A percentile compares a stretch with the other conserved stretches of the same genome.
Evolutionary conservation across 768 basidiomycete genomes (phyloP).

Genomic region (Hysterangium stoloniferum): DNA sequence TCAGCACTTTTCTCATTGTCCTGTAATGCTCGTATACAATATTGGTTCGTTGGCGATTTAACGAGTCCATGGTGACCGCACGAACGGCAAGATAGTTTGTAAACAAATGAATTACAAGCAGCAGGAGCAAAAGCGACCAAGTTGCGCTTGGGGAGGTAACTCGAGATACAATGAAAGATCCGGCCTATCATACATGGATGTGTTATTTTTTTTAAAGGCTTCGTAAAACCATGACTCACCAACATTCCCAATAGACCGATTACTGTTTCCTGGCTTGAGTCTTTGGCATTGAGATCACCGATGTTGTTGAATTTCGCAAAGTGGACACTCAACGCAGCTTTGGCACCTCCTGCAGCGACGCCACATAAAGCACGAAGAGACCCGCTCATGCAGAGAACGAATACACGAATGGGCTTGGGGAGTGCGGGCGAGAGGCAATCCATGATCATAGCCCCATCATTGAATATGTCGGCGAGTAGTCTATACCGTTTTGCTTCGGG

Average conservation of each 20-base stretch:
- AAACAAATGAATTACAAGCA: constrained; percentile 46
- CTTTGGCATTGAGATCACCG: constrained; percentile 67
- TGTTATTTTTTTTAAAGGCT: not conserved
- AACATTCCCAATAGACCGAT: constrained; percentile 60
- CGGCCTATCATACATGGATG: constrained; percentile 34
- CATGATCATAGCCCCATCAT: constrained; percentile 51
- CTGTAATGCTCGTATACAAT: constrained; percentile 45
- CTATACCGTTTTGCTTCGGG: constrained; percentile 69
- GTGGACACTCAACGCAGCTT: constrained; percentile 60
- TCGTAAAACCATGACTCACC: constrained; percentile 34
- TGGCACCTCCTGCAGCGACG: constrained; percentile 62
- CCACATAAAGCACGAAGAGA: constrained; percentile 50
- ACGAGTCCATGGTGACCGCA: constrained; percentile 45
- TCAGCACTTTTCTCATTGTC: constrained; percentile 15
- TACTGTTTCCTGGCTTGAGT: constrained; percentile 64
- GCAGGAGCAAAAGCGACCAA: constrained; percentile 41
- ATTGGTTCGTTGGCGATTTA: constrained; percentile 52
- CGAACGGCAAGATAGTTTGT: constrained; percentile 57
- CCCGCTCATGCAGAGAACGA: constrained; percentile 50
- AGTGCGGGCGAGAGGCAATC: constrained; percentile 56
- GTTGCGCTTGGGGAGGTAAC: constrained; percentile 41
- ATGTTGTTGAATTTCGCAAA: constrained; percentile 58
- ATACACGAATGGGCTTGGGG: constrained; percentile 32
- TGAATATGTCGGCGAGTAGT: constrained; percentile 57
- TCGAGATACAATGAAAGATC: constrained; percentile 50